phyloP scores from a whole-genome alignment of 495 filamentous ascomycete genomes.

The Xylaria castorea region DNA sequence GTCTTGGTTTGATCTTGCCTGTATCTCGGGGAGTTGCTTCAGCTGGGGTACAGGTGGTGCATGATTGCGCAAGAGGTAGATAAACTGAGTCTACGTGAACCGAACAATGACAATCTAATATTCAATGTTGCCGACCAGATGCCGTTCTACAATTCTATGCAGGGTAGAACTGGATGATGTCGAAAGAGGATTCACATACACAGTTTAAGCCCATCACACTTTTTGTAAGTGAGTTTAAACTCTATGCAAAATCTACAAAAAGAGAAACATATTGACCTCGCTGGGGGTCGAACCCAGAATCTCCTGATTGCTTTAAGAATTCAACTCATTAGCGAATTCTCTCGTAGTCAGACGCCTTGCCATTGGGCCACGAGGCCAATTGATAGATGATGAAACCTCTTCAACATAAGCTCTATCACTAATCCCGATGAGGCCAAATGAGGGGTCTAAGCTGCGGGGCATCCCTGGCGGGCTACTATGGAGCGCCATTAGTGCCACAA shows the following conservation, averaged over 20 bases:
- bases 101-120: too few species aligned
- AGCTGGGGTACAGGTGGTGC: conserved; percentile 41
- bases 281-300: conserved; percentile 20
- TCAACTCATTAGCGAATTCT: too few species aligned
- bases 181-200: too few species aligned
- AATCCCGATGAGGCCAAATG: background rate
- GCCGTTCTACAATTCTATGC: background rate
- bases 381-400: background rate
- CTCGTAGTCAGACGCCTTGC: conserved; percentile 20
- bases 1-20: conserved; percentile 56
- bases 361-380: conserved; percentile 25
- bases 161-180: background rate
- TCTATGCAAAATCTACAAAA: background rate
- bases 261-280: background rate
- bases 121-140: background rate
- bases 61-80: background rate
- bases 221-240: too few species aligned
- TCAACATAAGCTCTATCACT: background rate
- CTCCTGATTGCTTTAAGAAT: too few species aligned
- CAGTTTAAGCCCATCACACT: too few species aligned
- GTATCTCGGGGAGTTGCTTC: conserved; percentile 44
- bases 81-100: background rate
- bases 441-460: background rate
- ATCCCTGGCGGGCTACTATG: background rate
- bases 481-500: too few species aligned